phyloP scores from a whole-genome alignment of 1,139 yeast genomes.

The Sugiyamaella neomexicana region DNA sequence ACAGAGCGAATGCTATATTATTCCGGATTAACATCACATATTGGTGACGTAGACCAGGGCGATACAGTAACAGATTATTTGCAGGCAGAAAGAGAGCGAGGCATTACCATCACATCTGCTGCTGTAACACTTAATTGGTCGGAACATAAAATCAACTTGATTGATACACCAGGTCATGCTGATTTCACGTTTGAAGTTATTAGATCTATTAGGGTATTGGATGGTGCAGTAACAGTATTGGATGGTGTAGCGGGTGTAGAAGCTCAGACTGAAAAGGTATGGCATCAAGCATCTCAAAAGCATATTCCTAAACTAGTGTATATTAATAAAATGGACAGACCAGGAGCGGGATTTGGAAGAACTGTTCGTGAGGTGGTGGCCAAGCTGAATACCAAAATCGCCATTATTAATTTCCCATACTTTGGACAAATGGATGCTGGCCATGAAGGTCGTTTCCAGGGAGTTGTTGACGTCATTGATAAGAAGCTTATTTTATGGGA shows the following conservation, averaged over 20 bases:
- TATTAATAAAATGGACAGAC: conserved; percentile 93
- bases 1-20: conserved; percentile 90
- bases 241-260: conserved; percentile 99
- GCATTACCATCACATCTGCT: conserved; percentile 95
- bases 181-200: conserved; percentile 95
- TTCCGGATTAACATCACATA: conserved; percentile 73
- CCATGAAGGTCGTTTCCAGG: conserved; percentile 56
- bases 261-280: conserved; percentile 95
- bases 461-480: conserved; percentile 81
- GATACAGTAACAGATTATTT: conserved; percentile 94
- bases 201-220: conserved; percentile 82
- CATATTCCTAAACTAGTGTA: conserved; percentile 73
- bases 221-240: conserved; percentile 87
- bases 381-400: conserved; percentile 72
- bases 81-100: conserved; percentile 88
- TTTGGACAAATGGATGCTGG: conserved; percentile 47
- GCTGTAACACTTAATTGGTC: conserved; percentile 94
- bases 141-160: conserved; percentile 69
- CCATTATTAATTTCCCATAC: conserved; percentile 76
- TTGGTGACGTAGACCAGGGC: conserved; percentile 96
- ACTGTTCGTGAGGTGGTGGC: conserved; percentile 84
- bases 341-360: conserved; percentile 91
- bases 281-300: conserved; percentile 78
- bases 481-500: conserved; percentile 67
- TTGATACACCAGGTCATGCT: conserved; percentile 98